Base-by-base conservation (phyloP, 352 stramenopile species). In the Globisporangium acanthophoron region DNA sequence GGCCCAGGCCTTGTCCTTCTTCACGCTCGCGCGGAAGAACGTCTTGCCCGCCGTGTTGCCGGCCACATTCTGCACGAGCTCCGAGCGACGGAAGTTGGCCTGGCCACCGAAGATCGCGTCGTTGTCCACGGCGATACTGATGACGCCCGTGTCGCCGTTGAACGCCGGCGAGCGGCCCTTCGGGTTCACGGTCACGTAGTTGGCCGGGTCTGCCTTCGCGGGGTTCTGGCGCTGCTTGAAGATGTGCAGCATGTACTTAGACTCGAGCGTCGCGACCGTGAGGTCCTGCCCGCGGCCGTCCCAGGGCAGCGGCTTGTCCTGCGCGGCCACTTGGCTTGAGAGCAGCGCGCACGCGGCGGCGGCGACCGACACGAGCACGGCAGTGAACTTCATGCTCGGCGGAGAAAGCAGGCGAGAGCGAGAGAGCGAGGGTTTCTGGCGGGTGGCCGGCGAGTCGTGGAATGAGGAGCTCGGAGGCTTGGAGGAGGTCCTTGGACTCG, bases 231-330 rank as follows among this genome's bases (percentile, higher is more conserved):
- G 79, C 67, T 78, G 70, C 66, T 65, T 84, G 31, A 89, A 63
- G 62, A 89, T 89, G 56, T 89, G 79, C 31, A 72, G 74, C 73
- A 78, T 56, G 66, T 78, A 87, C 64, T 89, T 77, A 60, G 67
- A 58, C 33, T 58, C 69, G 43, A 87, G 73, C 51, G 74, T 85
- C 35, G 53, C 61, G 52, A 85, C 75, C 16, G 74, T 84, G 18
- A 89, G 51, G 58, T 76, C 65, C 24, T 84, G 56, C 41, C 69
- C 76, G 16, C 73, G 74, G 52, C 76, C 79, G 61, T 81, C 67
- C 77, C 77, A 90, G 11, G 79, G 79, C 51, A 90, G 60, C 15
- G 65, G 37, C 43, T 70, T 54, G 48, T 74, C 59, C 15, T 64
- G 66, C 15, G 65, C 52, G 12, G 54, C 16, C 44, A 40, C 31